Conservation (phyloP, 768 basidiomycete species). For the Sarcodon aspratus region DNA sequence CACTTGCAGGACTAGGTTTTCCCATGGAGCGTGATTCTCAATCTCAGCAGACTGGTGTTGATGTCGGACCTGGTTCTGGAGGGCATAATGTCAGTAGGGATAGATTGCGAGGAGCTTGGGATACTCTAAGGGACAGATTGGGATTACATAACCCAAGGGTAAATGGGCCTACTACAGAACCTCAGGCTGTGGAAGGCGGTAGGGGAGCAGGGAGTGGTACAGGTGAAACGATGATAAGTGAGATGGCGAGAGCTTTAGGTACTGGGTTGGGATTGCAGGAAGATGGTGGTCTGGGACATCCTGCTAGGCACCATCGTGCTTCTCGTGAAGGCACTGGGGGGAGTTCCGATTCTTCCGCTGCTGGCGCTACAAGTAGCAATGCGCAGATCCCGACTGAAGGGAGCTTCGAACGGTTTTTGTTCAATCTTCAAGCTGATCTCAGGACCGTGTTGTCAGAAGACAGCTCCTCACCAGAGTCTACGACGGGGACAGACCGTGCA, state of each 20-base stretch:
- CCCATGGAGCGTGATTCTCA: background rate
- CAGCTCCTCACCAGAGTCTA: background rate
- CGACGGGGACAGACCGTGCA: background rate
- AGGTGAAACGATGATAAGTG: constrained; percentile 60
- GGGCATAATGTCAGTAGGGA: constrained; percentile 14
- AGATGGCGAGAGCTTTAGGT: constrained; percentile 76
- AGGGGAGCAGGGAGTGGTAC: constrained; percentile 11
- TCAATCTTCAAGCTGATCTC: constrained; percentile 69
- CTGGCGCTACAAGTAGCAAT: constrained; percentile 4
- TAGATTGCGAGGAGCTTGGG: constrained; percentile 56
- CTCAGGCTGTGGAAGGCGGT: background rate
- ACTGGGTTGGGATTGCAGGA: constrained; percentile 38
- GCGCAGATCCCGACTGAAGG: constrained; percentile 36
- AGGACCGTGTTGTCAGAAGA: constrained; percentile 44
- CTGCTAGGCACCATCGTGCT: no score
- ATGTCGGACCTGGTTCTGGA: background rate
- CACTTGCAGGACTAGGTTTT: constrained; percentile 9
- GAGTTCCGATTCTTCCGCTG: constrained; percentile 1
- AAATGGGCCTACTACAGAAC: background rate
- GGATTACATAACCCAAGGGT: constrained; percentile 25
- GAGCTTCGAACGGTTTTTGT: constrained; percentile 72
- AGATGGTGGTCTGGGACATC: no score
- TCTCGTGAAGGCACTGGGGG: background rate
- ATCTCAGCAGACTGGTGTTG: constrained; percentile 1
- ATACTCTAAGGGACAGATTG: constrained; percentile 55